Evolutionary conservation across 2,329 filamentous ascomycete species (phyloP).

Genomic region (Cercospora sp.): DNA sequence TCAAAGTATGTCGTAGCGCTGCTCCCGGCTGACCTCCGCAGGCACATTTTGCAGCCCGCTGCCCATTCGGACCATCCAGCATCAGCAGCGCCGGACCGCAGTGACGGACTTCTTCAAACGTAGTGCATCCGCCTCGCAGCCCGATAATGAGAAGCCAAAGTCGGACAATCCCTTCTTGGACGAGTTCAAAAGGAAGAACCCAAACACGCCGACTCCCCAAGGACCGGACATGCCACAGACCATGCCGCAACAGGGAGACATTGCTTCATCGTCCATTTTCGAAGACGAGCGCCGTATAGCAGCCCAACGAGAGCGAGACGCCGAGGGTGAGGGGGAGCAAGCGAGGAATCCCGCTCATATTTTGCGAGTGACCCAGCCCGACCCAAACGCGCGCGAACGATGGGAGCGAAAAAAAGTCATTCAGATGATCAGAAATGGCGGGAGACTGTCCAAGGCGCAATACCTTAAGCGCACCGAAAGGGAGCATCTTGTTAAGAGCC

Average conservation of each 20-base stretch:
- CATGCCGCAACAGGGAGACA: conserved; percentile 42
- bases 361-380: conserved; percentile 69
- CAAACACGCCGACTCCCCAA: conserved; percentile 8
- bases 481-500: conserved; percentile 61
- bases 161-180: conserved; percentile 61
- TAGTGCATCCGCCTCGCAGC: background rate
- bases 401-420: conserved; percentile 87
- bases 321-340: conserved; percentile 21
- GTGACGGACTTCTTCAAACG: conserved; percentile 12
- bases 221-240: conserved; percentile 16
- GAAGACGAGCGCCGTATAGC: conserved; percentile 42
- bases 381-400: conserved; percentile 66
- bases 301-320: conserved; percentile 15
- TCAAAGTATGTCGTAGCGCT: conserved; percentile 7
- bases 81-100: conserved; percentile 11
- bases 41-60: conserved; percentile 14
- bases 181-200: conserved; percentile 49
- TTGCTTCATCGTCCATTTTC: conserved; percentile 56
- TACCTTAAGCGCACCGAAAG: conserved; percentile 67
- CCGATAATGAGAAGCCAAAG: background rate
- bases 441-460: conserved; percentile 65
- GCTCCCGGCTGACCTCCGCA: conserved; percentile 7
- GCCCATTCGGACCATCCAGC: conserved; percentile 16
- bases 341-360: conserved; percentile 55
- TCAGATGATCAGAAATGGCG: conserved; percentile 67